phyloP scores from a whole-genome alignment of 164 flowering plant genomes.

The Amborella trichopoda region DNA sequence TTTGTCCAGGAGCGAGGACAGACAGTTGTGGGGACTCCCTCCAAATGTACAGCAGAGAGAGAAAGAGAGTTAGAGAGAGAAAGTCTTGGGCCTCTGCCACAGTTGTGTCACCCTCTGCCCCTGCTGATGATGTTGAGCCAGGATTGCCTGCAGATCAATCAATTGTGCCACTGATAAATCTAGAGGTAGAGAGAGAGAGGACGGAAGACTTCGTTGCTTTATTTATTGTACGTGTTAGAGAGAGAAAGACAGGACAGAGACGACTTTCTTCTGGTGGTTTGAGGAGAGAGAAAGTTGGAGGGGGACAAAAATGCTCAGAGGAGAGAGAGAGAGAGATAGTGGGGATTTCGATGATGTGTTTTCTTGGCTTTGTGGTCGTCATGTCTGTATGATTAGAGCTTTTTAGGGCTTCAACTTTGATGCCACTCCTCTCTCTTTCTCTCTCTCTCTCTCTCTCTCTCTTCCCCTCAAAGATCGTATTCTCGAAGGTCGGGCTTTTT shows the following conservation, averaged over 20 bases:
- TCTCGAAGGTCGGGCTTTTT: background rate
- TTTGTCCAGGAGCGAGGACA: constrained; percentile 47
- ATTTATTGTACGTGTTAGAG: background rate
- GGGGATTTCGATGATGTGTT: background rate
- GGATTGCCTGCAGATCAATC: too few species aligned
- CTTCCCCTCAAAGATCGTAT: background rate
- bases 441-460: background rate
- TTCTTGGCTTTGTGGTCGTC: background rate
- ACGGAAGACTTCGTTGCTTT: background rate
- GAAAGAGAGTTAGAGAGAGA: too few species aligned
- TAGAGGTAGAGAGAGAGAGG: too few species aligned
- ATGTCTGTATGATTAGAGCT: constrained; percentile 1
- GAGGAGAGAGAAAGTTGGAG: too few species aligned
- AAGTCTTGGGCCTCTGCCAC: constrained; percentile 6
- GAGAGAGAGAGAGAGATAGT: background rate
- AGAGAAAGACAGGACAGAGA: too few species aligned
- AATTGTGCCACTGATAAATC: too few species aligned
- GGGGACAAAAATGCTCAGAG: too few species aligned
- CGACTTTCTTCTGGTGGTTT: too few species aligned
- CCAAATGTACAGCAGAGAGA: constrained; percentile 4
- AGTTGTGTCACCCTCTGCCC: constrained; percentile 9
- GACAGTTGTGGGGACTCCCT: constrained; percentile 46
- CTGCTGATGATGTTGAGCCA: too few species aligned
- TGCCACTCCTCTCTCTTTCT: background rate
- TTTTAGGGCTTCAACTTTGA: background rate